A percentile compares a stretch with the other conserved stretches of the same genome.
Evolutionary conservation across 768 basidiomycete genomes (phyloP).

Genomic region (Basidioascus undulatus): DNA sequence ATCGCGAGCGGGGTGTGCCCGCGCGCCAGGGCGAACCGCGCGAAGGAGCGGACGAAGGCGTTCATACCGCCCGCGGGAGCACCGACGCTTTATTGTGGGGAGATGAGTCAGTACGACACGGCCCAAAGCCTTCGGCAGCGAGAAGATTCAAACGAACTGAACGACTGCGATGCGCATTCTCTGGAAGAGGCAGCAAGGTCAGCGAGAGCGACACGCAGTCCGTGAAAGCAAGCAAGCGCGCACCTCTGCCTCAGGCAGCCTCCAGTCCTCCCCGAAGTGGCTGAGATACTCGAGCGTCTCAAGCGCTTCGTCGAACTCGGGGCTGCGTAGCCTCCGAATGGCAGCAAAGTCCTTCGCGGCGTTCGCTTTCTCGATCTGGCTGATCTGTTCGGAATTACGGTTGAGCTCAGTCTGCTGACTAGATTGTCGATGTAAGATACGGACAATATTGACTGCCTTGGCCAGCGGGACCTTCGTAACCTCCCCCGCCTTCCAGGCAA

Average conservation of each 20-base stretch:
- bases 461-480: slow-evolving; percentile 73
- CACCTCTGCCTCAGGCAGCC: too few species aligned
- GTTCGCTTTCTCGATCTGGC: slow-evolving; percentile 62
- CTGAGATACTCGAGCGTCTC: too few species aligned
- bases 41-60: slow-evolving; percentile 80
- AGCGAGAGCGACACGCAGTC: too few species aligned
- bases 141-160: slow-evolving; percentile 13
- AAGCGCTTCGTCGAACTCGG: slow-evolving; percentile 66
- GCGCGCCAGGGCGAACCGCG: slow-evolving; percentile 72
- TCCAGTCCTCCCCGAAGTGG: too few species aligned
- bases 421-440: too few species aligned
- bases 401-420: too few species aligned
- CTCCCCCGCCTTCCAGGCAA: slow-evolving; percentile 85
- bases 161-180: slow-evolving; percentile 23
- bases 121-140: too few species aligned
- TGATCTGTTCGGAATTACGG: too few species aligned
- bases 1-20: slow-evolving; percentile 83
- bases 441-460: slow-evolving; percentile 74
- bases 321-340: too few species aligned
- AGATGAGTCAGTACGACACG: not conserved
- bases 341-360: slow-evolving; percentile 60
- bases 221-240: too few species aligned
- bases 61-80: slow-evolving; percentile 99
- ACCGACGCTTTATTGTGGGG: slow-evolving; percentile 37
- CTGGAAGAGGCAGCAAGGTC: too few species aligned